These are phyloP conservation scores for Zelonia costaricensis DNA, from an alignment of 208 protist genomes.

Conservation along the genomic window DNA sequence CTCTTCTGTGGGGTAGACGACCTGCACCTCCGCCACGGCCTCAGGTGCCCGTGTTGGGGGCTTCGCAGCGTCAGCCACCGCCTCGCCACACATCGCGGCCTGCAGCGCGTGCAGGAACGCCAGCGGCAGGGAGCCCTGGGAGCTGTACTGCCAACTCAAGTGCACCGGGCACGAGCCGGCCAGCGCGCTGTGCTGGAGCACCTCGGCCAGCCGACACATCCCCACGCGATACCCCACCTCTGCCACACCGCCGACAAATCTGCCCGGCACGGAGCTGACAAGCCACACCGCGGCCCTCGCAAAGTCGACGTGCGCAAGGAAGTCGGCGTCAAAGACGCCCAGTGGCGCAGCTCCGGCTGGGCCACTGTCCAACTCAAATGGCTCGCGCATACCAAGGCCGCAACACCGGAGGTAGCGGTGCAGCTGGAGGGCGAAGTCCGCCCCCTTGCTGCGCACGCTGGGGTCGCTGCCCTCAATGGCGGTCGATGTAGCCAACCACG, in stretches of 20 bases:
- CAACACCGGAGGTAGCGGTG: conserved; percentile 19
- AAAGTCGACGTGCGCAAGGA: conserved; percentile 69
- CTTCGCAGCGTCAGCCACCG: not conserved
- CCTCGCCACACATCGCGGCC: conserved; percentile 35
- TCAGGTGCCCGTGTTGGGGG: not conserved
- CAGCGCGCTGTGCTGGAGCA: conserved; percentile 11
- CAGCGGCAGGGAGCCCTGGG: conserved; percentile 62
- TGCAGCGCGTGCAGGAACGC: conserved; percentile 50
- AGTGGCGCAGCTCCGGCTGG: conserved; percentile 9
- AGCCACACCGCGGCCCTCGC: conserved; percentile 52
- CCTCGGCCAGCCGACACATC: conserved; percentile 33
- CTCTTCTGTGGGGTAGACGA: conserved; percentile 82
- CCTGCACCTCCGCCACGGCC: conserved; percentile 33
- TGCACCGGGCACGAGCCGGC: not conserved
- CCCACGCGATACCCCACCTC: conserved; percentile 32
- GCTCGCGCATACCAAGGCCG: conserved; percentile 5
- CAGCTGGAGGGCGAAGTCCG: conserved; percentile 51
- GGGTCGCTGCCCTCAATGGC: not conserved
- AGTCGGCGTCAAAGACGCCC: conserved; percentile 34
- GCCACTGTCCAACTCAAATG: conserved; percentile 4
- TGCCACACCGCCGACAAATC: conserved; percentile 21
- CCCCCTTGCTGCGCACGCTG: conserved; percentile 7
- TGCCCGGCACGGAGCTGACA: conserved; percentile 68
- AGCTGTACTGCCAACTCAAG: conserved; percentile 87
- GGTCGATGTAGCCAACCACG: conserved; percentile 7